Base-by-base conservation (phyloP, 2,329 filamentous ascomycete species). In the Colletotrichum karsti region DNA sequence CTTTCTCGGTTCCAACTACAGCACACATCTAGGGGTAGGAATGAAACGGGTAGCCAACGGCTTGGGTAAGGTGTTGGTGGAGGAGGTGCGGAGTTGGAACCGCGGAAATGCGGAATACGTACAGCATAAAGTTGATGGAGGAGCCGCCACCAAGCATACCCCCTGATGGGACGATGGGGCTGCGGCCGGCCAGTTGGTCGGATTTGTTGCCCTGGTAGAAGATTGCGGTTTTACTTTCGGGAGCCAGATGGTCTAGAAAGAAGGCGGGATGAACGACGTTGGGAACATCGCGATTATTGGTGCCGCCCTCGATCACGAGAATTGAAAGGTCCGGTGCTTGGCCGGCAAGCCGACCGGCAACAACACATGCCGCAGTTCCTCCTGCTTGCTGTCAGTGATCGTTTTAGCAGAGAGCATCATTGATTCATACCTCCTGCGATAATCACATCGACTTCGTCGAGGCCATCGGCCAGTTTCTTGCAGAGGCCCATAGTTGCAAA, bases 191-290 rank as follows among this genome's bases (percentile, higher is more conserved):
- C 5, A 88, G 78, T 41, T 84, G 75, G 22, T 82, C 76, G 1
- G 81, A 82, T 24, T 82, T 73, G 44, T 83, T 84, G 3, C 80
- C 79, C 69, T 85, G 80, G 76, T 87, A 87, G 73, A 87, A 87
- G 59, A 79, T 74, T 8, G 84, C 81, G 1, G 81, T 83, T 84
- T 84, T 94, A 73, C 93, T 84, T 90, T 92, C 93, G 81, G 83
- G 28, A 90, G 92, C 79, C 90, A 94, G 77, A 93, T 91, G 67
- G 46, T 77, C 77, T 22, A 86, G 76, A 69, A 81, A 88, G n/a
- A 87, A 77, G 1, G 81, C 86, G 1, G 87, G 87, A 60, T 86
- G 80, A 12, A 83, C 77, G 24, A 88, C 77, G 13, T 79, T 80
- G 1, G 83, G 82, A 48, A 83, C 78, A 69, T 85, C 78, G 69